Evolutionary conservation across 495 filamentous ascomycete genomes (phyloP).

Genomic region (Hypoxylon crocopeplum): DNA sequence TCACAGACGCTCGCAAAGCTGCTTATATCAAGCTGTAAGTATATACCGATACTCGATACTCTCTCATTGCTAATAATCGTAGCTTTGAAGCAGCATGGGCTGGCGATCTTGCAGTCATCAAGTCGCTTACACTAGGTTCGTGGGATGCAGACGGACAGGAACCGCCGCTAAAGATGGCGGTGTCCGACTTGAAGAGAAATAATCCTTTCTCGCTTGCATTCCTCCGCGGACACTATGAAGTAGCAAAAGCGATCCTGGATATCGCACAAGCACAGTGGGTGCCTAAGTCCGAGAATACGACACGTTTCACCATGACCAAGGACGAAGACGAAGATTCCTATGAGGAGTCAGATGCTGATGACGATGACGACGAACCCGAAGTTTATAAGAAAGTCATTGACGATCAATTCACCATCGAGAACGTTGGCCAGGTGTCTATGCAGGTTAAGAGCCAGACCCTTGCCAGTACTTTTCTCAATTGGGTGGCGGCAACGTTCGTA

Average conservation of each 20-base stretch:
- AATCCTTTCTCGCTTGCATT: constrained; percentile 71
- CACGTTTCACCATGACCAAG: constrained; percentile 56
- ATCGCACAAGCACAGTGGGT: constrained; percentile 72
- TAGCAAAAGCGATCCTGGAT: constrained; percentile 68
- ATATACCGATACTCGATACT: not conserved
- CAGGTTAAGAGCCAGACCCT: constrained; percentile 65
- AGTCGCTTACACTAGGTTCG: constrained; percentile 52
- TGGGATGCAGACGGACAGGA: constrained; percentile 56
- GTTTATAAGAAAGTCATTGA: constrained; percentile 61
- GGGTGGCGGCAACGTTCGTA: constrained; percentile 32
- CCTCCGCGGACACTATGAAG: constrained; percentile 63
- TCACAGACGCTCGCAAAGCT: constrained; percentile 58
- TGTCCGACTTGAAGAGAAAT: constrained; percentile 50
- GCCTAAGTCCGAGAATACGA: constrained; percentile 49
- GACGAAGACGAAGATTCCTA: constrained; percentile 38
- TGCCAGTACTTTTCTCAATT: constrained; percentile 55
- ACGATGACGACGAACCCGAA: constrained; percentile 48
- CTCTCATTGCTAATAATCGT: constrained; percentile 37
- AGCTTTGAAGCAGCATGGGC: constrained; percentile 73
- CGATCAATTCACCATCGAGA: constrained; percentile 71
- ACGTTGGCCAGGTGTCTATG: constrained; percentile 68
- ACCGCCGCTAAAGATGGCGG: constrained; percentile 66
- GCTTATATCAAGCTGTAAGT: constrained; percentile 63
- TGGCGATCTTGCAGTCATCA: constrained; percentile 67
- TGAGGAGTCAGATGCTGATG: constrained; percentile 40